Conservation (phyloP, 148 eudicot genomes). For the Polygonum maritimum region DNA sequence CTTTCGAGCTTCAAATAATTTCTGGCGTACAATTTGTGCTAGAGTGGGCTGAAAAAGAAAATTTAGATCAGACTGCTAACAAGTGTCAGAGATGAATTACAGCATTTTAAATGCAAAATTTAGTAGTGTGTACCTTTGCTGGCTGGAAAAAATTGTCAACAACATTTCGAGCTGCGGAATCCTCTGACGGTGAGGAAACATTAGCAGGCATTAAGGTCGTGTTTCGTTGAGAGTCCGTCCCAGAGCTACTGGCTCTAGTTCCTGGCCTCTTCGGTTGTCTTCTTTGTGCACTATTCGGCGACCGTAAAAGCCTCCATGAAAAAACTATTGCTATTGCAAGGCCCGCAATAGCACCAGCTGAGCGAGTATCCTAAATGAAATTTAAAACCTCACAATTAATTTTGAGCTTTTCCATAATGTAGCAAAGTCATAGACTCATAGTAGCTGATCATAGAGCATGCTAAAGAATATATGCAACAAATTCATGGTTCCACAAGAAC, state of each 20-base stretch:
- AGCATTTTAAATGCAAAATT: neutral
- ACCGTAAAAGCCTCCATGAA: constrained; percentile 70
- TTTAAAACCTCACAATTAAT: neutral
- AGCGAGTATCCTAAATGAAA: constrained; percentile 58
- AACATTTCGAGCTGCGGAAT: constrained; percentile 57
- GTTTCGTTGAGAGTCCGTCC: constrained; percentile 29
- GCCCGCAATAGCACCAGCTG: constrained; percentile 82
- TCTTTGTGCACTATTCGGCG: constrained; percentile 56
- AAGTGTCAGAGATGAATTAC: neutral
- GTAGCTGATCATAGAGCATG: neutral
- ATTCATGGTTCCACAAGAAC: neutral
- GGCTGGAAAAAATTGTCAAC: constrained; percentile 96
- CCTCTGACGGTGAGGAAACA: constrained; percentile 45
- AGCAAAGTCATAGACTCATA: neutral
- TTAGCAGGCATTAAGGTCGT: constrained; percentile 24
- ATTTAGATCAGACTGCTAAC: constrained; percentile 2
- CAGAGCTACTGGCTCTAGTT: constrained; percentile 54
- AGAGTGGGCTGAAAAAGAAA: constrained; percentile 63
- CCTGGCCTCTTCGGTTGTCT: constrained; percentile 65
- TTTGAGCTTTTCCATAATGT: neutral
- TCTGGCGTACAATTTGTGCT: constrained; percentile 81
- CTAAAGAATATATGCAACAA: too few species aligned
- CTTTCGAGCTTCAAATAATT: constrained; percentile 94
- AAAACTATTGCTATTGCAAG: constrained; percentile 78
- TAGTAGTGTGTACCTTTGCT: constrained; percentile 38